Conservation (phyloP, 1,284 basidiomycete species). For the Phellopilus nigrolimitatus region DNA sequence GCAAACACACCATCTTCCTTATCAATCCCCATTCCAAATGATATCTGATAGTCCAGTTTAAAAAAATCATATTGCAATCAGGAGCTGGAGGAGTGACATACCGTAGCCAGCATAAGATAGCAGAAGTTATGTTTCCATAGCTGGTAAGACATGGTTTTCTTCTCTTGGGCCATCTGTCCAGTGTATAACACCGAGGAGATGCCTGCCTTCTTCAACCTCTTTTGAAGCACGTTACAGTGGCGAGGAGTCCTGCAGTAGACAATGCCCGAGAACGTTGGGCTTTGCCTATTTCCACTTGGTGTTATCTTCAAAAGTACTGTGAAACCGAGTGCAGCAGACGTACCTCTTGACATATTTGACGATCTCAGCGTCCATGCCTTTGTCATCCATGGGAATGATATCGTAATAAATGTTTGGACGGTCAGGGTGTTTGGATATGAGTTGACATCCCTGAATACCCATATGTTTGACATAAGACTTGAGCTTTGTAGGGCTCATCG, state of each 20-base stretch:
- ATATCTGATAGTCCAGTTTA: background rate
- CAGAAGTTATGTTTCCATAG: background rate
- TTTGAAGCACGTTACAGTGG: background rate
- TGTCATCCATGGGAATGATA: background rate
- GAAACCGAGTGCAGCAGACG: background rate
- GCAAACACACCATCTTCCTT: constrained; percentile 4
- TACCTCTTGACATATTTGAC: background rate
- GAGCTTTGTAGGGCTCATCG: background rate
- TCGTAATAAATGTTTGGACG: background rate
- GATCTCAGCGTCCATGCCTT: background rate
- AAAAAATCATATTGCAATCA: background rate
- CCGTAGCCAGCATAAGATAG: constrained; percentile 1
- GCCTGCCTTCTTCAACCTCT: background rate
- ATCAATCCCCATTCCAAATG: constrained; percentile 10
- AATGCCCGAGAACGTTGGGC: background rate
- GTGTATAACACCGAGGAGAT: background rate
- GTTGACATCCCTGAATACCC: background rate
- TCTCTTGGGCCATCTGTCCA: background rate
- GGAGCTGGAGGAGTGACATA: background rate
- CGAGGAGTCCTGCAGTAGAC: constrained; percentile 6
- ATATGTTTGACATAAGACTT: background rate
- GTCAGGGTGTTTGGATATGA: constrained; percentile 1
- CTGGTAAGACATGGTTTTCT: background rate
- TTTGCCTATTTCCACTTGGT: background rate
- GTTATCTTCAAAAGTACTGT: background rate